Evolutionary conservation across 2,329 filamentous ascomycete genomes (phyloP).

Genomic region (Ophiostoma australiae): DNA sequence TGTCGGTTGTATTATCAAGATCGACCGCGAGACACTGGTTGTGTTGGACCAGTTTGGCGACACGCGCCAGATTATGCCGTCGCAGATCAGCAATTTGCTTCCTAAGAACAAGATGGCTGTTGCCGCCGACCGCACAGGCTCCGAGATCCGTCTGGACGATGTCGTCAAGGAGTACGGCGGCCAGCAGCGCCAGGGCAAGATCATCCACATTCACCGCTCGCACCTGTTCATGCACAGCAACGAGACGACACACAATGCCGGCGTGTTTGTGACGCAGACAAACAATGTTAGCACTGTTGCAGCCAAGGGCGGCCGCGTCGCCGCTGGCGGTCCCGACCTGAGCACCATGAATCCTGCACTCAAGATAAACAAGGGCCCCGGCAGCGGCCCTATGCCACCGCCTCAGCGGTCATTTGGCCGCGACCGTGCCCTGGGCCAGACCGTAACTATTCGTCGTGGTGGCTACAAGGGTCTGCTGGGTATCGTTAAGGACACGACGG

Average conservation of each 20-base stretch:
- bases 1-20: constrained; percentile 88
- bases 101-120: constrained; percentile 78
- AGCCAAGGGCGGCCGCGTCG: constrained; percentile 84
- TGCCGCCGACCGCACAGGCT: constrained; percentile 86
- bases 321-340: constrained; percentile 66
- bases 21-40: constrained; percentile 86
- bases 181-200: constrained; percentile 78
- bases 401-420: constrained; percentile 74
- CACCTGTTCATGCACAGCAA: constrained; percentile 87
- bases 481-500: constrained; percentile 92
- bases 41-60: constrained; percentile 89
- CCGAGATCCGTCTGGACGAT: constrained; percentile 87
- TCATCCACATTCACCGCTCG: constrained; percentile 90
- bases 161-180: constrained; percentile 87
- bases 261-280: constrained; percentile 82
- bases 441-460: constrained; percentile 80
- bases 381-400: constrained; percentile 51
- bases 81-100: constrained; percentile 85
- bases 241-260: constrained; percentile 75
- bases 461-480: constrained; percentile 89
- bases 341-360: constrained; percentile 89
- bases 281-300: constrained; percentile 84
- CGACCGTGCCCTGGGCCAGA: constrained; percentile 84
- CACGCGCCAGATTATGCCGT: constrained; percentile 75
- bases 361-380: constrained; percentile 59